Evolutionary conservation across 2,329 filamentous ascomycete genomes (phyloP), one percentile per base, ranked within the genome.

Genomic region (Alternaria ethzedia): DNA sequence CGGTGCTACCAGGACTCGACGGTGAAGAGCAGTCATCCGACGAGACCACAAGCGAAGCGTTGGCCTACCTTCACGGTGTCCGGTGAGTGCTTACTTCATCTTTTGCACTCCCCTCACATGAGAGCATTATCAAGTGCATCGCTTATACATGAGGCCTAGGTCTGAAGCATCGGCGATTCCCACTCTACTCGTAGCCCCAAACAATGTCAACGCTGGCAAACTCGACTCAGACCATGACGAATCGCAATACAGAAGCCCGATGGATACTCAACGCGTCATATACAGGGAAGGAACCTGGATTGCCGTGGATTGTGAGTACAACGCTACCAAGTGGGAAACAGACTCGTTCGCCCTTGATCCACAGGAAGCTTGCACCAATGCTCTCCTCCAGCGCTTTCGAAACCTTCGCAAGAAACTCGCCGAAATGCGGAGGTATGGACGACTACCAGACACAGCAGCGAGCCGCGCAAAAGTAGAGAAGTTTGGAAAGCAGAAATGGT

Each of bases 261-360:
- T 82, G 60, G 83, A 83, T 6, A 66, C 79, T 71, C 82, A 84
- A 21, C 81, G 86, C 59, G 91, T 90, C 11, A 90, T 88, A 74
- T 96, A 92, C 76, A 83, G 89, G 15, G 92, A 97, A 70, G 94
- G 93, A 52, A 91, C 92, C 41, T 97, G 93, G 77, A 88, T 90
- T 23, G 83, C 86, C 3, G 85, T 87, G 0, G 81, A 84, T 12
- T 69, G 76, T 15, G 55, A 55, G 28, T 30, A 58, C 43, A 32
- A 57, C n/a, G 45, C 32, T 7, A 26, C 49, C 12, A 30, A 67
- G 7, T 52, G 59, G 36, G 63, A 66, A 12, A 55, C 61, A n/a
- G 49, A 44, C 32, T 26, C 50, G 10, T 30, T 54, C 43, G 63
- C 71, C 12, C 54, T 65, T 9, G 56, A 70, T 59, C 86, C 91